Conservation (phyloP, 371 early-diverging fungal genomes). For the Racocetra persica region DNA sequence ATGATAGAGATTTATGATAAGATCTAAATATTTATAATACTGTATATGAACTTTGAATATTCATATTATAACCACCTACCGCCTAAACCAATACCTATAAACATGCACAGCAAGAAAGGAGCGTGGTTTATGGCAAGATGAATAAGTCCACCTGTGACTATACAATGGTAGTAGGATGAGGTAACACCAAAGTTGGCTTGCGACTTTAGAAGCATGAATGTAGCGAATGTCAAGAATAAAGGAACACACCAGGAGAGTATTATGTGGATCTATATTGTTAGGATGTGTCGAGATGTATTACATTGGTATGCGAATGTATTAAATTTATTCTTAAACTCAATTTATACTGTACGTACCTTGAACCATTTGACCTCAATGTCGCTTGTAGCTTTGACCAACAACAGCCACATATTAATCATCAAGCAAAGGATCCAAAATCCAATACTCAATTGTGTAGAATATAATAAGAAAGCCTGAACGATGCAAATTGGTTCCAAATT, state of each 20-base stretch:
- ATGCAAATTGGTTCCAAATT: too few species aligned
- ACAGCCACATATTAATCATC: constrained; percentile 20
- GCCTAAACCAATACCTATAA: constrained; percentile 18
- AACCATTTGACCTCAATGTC: constrained; percentile 18
- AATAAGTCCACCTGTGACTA: background rate
- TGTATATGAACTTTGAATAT: background rate
- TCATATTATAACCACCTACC: background rate
- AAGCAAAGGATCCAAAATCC: constrained; percentile 27
- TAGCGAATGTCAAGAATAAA: background rate
- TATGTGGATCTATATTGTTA: background rate
- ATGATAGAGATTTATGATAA: too few species aligned
- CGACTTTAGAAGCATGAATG: background rate
- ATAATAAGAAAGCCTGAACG: background rate
- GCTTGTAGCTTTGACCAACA: constrained; percentile 16
- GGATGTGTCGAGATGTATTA: too few species aligned
- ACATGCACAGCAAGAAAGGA: constrained; percentile 15
- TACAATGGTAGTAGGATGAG: background rate
- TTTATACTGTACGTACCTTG: background rate
- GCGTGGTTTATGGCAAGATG: background rate
- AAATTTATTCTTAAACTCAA: too few species aligned
- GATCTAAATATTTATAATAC: too few species aligned
- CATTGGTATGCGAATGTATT: too few species aligned
- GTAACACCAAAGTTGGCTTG: background rate
- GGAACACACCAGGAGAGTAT: constrained; percentile 2
- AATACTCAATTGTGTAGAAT: background rate